Evolutionary conservation across 495 filamentous ascomycete species (phyloP).

Genomic region (Aspergillus funiculosus): DNA sequence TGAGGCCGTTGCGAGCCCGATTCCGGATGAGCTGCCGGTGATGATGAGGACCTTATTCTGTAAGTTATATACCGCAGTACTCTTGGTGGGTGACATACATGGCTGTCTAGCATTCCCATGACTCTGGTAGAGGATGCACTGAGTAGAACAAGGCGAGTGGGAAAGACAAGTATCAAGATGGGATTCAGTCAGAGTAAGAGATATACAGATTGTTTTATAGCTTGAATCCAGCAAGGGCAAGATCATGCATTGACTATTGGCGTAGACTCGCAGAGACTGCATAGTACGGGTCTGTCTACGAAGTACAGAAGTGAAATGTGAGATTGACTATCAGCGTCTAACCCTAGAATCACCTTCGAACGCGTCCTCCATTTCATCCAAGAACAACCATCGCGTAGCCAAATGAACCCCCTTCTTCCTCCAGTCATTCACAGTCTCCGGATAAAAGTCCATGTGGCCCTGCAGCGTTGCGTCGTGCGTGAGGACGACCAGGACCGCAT

Average conservation of each 20-base stretch:
- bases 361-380: background rate
- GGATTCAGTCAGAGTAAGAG: no score
- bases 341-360: background rate
- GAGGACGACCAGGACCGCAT: background rate
- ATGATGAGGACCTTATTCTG: slow-evolving; percentile 36
- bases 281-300: no score
- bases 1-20: slow-evolving; percentile 36
- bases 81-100: background rate
- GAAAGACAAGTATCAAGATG: no score
- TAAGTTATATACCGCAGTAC: no score
- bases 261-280: no score
- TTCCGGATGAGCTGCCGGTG: slow-evolving; percentile 39
- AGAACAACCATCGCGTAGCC: background rate
- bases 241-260: no score
- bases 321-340: no score
- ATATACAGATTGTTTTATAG: no score
- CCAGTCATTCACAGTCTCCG: background rate
- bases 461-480: background rate
- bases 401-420: background rate
- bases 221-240: no score
- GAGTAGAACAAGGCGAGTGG: no score
- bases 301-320: no score
- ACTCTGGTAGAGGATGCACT: background rate
- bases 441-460: background rate
- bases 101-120: background rate